Percentiles rank a stretch among this genome's conserved stretches.
Conservation (phyloP, 495 filamentous ascomycete genomes). For the Xylaria curta region DNA sequence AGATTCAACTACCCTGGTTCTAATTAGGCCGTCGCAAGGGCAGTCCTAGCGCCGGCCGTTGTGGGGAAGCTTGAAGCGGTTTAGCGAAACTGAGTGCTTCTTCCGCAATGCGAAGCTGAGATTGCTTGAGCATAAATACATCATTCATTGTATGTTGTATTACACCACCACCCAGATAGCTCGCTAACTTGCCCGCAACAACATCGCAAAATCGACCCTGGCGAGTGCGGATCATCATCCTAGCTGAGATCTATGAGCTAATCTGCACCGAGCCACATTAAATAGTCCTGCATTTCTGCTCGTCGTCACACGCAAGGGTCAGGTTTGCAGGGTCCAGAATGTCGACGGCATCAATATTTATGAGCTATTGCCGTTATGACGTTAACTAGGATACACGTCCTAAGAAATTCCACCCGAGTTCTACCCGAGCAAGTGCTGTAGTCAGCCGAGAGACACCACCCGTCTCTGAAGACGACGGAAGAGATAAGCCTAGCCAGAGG, state of each 20-base stretch:
- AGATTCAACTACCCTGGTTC: conserved; percentile 13
- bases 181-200: not conserved
- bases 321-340: conserved; percentile 3
- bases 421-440: not conserved
- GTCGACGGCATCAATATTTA: conserved; percentile 17
- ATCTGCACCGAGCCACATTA: not conserved
- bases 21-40: conserved; percentile 1
- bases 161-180: not conserved
- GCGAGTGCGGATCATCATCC: conserved; percentile 22
- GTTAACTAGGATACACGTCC: not conserved
- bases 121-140: conserved; percentile 10
- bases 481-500: conserved; percentile 11
- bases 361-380: not conserved
- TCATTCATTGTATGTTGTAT: not conserved
- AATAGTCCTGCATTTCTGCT: conserved; percentile 16
- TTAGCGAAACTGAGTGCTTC: conserved; percentile 17
- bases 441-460: conserved; percentile 12
- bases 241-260: conserved; percentile 23
- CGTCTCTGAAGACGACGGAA: conserved; percentile 10
- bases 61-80: conserved; percentile 11
- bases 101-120: conserved; percentile 17
- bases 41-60: conserved; percentile 9
- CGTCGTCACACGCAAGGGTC: conserved; percentile 13
- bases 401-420: not conserved
- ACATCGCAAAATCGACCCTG: conserved; percentile 7